Conservation (phyloP, 495 filamentous ascomycete species). For the Amphirosellinia nigrospora region DNA sequence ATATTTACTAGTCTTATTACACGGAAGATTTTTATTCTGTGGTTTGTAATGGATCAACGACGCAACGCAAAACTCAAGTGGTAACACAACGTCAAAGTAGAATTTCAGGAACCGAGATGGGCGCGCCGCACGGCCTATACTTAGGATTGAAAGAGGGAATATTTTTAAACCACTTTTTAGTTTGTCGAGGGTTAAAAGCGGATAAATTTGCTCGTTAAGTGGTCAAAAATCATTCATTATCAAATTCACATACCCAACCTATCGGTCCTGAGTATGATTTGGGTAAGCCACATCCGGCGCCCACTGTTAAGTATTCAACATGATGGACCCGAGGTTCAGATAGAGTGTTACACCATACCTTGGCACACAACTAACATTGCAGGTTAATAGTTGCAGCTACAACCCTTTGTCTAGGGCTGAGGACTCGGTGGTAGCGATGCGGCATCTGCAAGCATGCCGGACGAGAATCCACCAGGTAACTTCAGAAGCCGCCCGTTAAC, state of each 20-base stretch:
- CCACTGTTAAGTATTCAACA: background rate
- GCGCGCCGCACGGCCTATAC: background rate
- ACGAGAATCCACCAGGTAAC: background rate
- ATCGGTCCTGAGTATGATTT: background rate
- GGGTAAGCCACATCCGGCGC: background rate
- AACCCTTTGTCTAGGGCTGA: slow-evolving; percentile 15
- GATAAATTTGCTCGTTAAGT: background rate
- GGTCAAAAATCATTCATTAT: background rate
- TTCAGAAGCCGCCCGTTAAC: background rate
- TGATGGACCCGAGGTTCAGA: background rate
- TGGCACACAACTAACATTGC: background rate
- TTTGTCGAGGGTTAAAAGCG: background rate
- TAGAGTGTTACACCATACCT: slow-evolving; percentile 1
- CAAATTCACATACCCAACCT: background rate
- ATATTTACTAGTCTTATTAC: background rate
- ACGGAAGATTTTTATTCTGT: background rate
- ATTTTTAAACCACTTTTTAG: background rate
- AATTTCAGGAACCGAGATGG: background rate
- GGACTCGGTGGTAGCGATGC: background rate
- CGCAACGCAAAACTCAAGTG: background rate
- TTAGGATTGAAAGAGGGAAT: background rate
- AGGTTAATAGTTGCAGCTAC: background rate
- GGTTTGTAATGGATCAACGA: background rate
- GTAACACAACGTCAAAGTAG: slow-evolving; percentile 1
- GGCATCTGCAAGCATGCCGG: background rate